Conservation (phyloP, 495 filamentous ascomycete species). For the Lophiostoma macrostomum region DNA sequence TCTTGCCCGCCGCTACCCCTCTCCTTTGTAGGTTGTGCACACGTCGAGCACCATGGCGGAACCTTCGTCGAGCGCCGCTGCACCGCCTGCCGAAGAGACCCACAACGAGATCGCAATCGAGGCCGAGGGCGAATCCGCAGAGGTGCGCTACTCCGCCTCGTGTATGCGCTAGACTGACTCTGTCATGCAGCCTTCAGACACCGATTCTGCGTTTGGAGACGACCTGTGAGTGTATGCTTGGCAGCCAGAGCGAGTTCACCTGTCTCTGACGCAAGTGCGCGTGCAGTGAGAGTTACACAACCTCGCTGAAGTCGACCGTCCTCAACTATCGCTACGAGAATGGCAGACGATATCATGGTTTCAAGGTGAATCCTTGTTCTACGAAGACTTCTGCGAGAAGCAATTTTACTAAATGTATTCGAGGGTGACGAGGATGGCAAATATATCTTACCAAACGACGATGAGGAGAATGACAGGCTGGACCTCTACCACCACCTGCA, state of each 20-base stretch:
- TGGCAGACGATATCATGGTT: conserved; percentile 33
- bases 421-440: conserved; percentile 4
- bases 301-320: conserved; percentile 46
- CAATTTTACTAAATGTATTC: no score
- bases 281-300: conserved; percentile 37
- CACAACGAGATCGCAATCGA: conserved; percentile 10
- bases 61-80: no score
- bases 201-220: conserved; percentile 41
- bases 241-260: no score
- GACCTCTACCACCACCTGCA: conserved; percentile 50
- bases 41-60: no score
- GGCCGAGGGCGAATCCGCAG: no score
- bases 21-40: no score
- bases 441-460: conserved; percentile 35
- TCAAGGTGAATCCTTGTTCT: no score
- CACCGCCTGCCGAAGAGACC: no score
- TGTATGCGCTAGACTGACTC: neutral
- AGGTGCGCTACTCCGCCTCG: no score
- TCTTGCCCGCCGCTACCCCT: no score
- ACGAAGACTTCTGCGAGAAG: no score
- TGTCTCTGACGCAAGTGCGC: neutral
- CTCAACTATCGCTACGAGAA: conserved; percentile 33
- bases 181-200: conserved; percentile 1
- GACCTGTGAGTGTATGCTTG: conserved; percentile 37
- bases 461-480: conserved; percentile 28